Conservation (phyloP, 2,329 filamentous ascomycete genomes). For the Thelonectria blattea region DNA sequence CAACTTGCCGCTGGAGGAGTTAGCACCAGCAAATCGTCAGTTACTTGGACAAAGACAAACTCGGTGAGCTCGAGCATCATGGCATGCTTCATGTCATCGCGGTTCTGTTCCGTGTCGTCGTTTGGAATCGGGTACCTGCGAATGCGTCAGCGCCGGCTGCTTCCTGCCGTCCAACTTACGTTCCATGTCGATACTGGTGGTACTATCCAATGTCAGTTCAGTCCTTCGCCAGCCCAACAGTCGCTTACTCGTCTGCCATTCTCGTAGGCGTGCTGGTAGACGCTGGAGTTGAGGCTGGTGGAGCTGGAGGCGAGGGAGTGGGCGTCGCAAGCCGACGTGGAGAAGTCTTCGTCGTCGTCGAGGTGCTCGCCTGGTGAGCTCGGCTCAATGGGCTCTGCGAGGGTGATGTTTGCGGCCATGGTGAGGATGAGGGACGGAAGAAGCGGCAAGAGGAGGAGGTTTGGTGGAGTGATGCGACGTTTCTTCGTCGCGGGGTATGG, state of each 20-base stretch:
- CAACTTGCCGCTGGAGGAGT: constrained; percentile 26
- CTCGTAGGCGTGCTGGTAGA: constrained; percentile 34
- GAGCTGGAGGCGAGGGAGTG: constrained; percentile 24
- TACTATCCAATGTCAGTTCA: constrained; percentile 10
- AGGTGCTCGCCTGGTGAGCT: constrained; percentile 9
- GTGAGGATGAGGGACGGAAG: neutral
- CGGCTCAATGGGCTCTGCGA: constrained; percentile 21
- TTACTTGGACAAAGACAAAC: neutral
- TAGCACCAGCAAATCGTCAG: too few species aligned
- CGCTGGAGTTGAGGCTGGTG: constrained; percentile 30
- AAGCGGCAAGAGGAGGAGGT: neutral
- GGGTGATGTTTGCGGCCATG: constrained; percentile 15
- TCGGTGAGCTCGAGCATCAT: constrained; percentile 40
- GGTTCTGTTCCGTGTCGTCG: constrained; percentile 36
- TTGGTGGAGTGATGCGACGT: neutral
- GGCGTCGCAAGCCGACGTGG: constrained; percentile 29
- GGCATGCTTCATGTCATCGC: constrained; percentile 40
- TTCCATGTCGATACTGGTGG: constrained; percentile 35
- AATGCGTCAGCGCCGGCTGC: constrained; percentile 22
- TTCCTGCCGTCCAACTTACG: neutral
- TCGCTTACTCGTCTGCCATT: constrained; percentile 34
- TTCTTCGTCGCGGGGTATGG: neutral
- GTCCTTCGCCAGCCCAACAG: too few species aligned
- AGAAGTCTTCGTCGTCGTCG: constrained; percentile 30
- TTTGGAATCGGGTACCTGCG: constrained; percentile 36